Evolutionary conservation across 805 yeast genomes (phyloP).

Genomic region (Diddensiella transvaalensis): DNA sequence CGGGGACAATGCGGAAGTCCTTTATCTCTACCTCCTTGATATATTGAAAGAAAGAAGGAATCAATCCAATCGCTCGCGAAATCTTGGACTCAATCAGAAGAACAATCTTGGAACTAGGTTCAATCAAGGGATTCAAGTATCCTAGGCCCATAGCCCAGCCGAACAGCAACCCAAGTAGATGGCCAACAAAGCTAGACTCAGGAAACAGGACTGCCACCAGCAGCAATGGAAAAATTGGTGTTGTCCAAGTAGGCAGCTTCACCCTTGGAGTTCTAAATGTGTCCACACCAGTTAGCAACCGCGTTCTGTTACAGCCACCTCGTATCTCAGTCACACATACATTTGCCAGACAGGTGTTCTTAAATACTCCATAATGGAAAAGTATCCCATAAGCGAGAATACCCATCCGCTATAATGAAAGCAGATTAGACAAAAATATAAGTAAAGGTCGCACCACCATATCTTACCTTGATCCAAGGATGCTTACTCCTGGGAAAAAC

Average conservation of each 20-base stretch:
- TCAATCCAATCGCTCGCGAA: constrained; percentile 45
- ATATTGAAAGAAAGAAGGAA: constrained; percentile 54
- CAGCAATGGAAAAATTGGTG: constrained; percentile 55
- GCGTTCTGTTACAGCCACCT: constrained; percentile 2
- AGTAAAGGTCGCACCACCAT: not conserved
- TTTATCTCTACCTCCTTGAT: constrained; percentile 59
- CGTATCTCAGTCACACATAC: constrained; percentile 12
- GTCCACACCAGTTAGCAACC: too few species aligned
- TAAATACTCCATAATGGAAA: constrained; percentile 46
- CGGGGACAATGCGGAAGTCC: constrained; percentile 27
- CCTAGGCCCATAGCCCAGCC: constrained; percentile 61
- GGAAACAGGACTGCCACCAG: constrained; percentile 54
- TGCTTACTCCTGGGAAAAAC: constrained; percentile 50
- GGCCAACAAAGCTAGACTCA: constrained; percentile 69
- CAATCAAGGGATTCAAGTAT: constrained; percentile 50
- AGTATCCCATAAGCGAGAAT: constrained; percentile 62
- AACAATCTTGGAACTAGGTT: constrained; percentile 56
- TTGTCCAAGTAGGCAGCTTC: constrained; percentile 53
- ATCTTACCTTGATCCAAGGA: constrained; percentile 51
- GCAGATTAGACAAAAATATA: not conserved
- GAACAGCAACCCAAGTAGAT: constrained; percentile 58
- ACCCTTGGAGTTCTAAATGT: constrained; percentile 22
- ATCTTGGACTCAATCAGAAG: constrained; percentile 61
- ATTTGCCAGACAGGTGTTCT: constrained; percentile 26
- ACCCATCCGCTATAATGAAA: constrained; percentile 53